Percentiles rank a stretch among this genome's conserved stretches.
These are phyloP conservation scores for Macrocystidia cucumis DNA, from an alignment of 1,284 basidiomycete genomes.

Conservation along the genomic window DNA sequence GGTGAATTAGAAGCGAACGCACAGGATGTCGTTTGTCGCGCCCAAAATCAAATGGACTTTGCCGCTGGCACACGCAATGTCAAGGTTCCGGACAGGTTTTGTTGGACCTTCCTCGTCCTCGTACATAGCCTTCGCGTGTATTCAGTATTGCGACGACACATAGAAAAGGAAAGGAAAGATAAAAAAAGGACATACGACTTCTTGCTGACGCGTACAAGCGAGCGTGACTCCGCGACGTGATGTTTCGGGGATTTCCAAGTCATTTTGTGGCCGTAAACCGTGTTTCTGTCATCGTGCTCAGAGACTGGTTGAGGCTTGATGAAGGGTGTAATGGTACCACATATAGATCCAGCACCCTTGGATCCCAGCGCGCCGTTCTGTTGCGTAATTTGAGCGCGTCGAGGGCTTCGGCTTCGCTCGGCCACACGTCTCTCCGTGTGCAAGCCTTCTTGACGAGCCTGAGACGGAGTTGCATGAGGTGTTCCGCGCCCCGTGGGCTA, in stretches of 20 bases:
- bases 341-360: conserved; percentile 35
- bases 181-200: conserved; percentile 32
- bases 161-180: neutral
- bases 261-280: conserved; percentile 32
- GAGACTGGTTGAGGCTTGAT: neutral
- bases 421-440: conserved; percentile 41
- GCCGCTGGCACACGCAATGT: conserved; percentile 25
- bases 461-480: conserved; percentile 28
- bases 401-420: conserved; percentile 30
- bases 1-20: conserved; percentile 10
- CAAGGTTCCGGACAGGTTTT: conserved; percentile 38
- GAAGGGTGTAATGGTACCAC: conserved; percentile 26
- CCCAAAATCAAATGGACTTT: conserved; percentile 47
- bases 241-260: conserved; percentile 18
- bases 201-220: conserved; percentile 48
- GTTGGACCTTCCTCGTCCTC: conserved; percentile 38
- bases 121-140: conserved; percentile 34
- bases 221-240: conserved; percentile 33
- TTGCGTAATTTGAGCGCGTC: conserved; percentile 22
- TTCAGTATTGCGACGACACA: neutral
- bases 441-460: conserved; percentile 35
- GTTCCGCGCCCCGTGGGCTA: conserved; percentile 34
- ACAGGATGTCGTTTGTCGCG: conserved; percentile 42
- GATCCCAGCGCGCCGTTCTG: conserved; percentile 38
- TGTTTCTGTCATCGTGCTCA: conserved; percentile 25